These are phyloP conservation scores for Coniochaeta sp. DNA, from an alignment of 2,329 filamentous ascomycete species.

Conservation along the genomic window DNA sequence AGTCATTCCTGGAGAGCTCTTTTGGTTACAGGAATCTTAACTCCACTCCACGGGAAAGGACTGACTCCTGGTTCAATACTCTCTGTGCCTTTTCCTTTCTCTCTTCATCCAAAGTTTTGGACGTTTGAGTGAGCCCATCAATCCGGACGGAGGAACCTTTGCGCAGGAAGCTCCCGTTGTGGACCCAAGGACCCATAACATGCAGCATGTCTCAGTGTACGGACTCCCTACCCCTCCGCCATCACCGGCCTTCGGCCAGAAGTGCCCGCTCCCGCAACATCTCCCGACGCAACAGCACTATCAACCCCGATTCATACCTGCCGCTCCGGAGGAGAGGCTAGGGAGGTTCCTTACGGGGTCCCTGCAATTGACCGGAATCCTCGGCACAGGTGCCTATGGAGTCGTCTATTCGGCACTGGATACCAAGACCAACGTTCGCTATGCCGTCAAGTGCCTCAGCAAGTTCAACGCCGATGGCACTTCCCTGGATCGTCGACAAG, in stretches of 20 bases:
- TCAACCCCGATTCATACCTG: conserved; percentile 43
- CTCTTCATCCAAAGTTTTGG: conserved; percentile 1
- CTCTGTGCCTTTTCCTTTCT: conserved; percentile 15
- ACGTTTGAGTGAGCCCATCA: not conserved
- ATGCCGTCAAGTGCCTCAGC: conserved; percentile 95
- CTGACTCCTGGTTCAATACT: conserved; percentile 21
- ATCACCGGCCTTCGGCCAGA: conserved; percentile 45
- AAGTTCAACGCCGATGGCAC: conserved; percentile 69
- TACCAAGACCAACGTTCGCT: conserved; percentile 70
- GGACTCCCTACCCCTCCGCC: conserved; percentile 52
- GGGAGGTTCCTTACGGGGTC: conserved; percentile 76
- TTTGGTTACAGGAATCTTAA: conserved; percentile 18
- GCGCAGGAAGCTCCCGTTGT: conserved; percentile 8
- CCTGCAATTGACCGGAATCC: conserved; percentile 74
- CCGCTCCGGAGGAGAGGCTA: conserved; percentile 75
- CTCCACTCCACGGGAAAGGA: conserved; percentile 20
- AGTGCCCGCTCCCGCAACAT: conserved; percentile 32
- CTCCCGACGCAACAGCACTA: conserved; percentile 22
- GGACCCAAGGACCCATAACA: conserved; percentile 32
- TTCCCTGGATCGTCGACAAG: conserved; percentile 73
- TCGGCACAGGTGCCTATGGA: conserved; percentile 92
- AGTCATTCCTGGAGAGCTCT: conserved; percentile 10
- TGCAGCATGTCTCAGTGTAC: conserved; percentile 51
- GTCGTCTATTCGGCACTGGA: conserved; percentile 90
- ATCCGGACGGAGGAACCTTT: conserved; percentile 3